Evolutionary conservation across 2,329 filamentous ascomycete genomes (phyloP).

Genomic region (Calonectria pauciramosa): DNA sequence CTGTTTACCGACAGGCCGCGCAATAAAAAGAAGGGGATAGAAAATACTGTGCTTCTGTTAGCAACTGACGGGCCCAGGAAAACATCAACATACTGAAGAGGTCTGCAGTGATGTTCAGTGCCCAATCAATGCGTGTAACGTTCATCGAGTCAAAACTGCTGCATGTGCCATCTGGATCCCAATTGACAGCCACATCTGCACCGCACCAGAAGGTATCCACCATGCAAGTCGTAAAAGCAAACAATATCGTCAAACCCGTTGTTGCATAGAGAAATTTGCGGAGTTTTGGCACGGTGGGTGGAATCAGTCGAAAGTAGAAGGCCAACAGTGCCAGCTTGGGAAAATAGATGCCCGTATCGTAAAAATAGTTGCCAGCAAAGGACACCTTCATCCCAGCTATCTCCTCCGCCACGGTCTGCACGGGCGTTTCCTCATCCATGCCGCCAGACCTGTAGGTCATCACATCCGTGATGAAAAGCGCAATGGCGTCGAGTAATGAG

Average conservation of each 20-base stretch:
- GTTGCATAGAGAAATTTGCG: constrained; percentile 40
- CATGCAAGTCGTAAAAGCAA: constrained; percentile 42
- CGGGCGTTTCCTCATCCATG: constrained; percentile 40
- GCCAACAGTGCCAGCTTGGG: constrained; percentile 47
- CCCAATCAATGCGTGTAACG: constrained; percentile 48
- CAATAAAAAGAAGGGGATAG: constrained; percentile 34
- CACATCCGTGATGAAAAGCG: constrained; percentile 44
- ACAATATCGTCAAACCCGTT: constrained; percentile 39
- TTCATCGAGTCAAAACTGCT: constrained; percentile 43
- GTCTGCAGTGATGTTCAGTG: constrained; percentile 42
- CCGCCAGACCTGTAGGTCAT: constrained; percentile 45
- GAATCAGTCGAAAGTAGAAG: constrained; percentile 47
- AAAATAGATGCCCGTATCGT: constrained; percentile 48
- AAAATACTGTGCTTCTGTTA: constrained; percentile 19
- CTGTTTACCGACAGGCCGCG: constrained; percentile 32
- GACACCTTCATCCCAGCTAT: constrained; percentile 44
- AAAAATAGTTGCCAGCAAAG: constrained; percentile 50
- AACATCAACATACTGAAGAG: constrained; percentile 23
- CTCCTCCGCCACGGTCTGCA: constrained; percentile 26
- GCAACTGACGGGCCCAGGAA: not conserved
- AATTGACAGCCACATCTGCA: constrained; percentile 44
- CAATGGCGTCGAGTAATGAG: constrained; percentile 44
- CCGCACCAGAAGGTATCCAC: constrained; percentile 51
- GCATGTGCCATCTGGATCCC: constrained; percentile 41
- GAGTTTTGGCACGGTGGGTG: constrained; percentile 41